Percentiles rank a stretch among this genome's conserved stretches.
Evolutionary conservation across 2,329 filamentous ascomycete species (phyloP).

Genomic region (Macroventuria anomochaeta): DNA sequence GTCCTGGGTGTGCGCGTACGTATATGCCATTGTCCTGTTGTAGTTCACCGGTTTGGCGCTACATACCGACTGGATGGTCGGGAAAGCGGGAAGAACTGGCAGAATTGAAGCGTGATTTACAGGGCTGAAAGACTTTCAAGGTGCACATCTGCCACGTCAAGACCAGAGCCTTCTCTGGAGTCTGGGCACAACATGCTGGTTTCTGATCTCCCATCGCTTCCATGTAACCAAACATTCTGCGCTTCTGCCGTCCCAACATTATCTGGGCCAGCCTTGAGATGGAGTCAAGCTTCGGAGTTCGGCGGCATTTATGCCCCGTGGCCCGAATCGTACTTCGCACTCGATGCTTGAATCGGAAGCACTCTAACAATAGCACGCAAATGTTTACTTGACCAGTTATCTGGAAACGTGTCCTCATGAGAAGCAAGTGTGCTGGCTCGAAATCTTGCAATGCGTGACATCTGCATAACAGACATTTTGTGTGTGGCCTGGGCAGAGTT

Average conservation of each 20-base stretch:
- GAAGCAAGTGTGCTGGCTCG: background rate
- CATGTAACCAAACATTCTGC: background rate
- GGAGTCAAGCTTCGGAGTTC: background rate
- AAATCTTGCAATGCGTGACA: background rate
- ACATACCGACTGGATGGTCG: slow-evolving; percentile 1
- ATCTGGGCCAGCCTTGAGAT: background rate
- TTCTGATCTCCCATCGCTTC: background rate
- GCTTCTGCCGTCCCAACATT: background rate
- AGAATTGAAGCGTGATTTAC: slow-evolving; percentile 3
- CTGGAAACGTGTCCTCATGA: slow-evolving; percentile 5
- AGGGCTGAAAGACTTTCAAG: slow-evolving; percentile 14
- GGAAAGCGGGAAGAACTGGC: background rate
- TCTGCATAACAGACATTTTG: background rate
- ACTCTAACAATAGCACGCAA: slow-evolving; percentile 5
- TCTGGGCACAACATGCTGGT: background rate
- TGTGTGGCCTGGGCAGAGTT: too few relatives aligned
- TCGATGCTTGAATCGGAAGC: background rate
- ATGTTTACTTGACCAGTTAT: background rate
- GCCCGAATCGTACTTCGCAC: slow-evolving; percentile 2
- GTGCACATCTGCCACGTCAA: slow-evolving; percentile 14
- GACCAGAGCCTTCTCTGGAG: background rate
- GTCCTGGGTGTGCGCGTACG: slow-evolving; percentile 7
- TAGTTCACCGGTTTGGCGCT: slow-evolving; percentile 22
- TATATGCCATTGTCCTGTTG: slow-evolving; percentile 5
- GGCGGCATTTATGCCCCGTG: background rate